Evolutionary conservation across 345 rosid genomes (phyloP), one percentile per base, ranked within the genome.

Genomic region (Syzygium jambos): DNA sequence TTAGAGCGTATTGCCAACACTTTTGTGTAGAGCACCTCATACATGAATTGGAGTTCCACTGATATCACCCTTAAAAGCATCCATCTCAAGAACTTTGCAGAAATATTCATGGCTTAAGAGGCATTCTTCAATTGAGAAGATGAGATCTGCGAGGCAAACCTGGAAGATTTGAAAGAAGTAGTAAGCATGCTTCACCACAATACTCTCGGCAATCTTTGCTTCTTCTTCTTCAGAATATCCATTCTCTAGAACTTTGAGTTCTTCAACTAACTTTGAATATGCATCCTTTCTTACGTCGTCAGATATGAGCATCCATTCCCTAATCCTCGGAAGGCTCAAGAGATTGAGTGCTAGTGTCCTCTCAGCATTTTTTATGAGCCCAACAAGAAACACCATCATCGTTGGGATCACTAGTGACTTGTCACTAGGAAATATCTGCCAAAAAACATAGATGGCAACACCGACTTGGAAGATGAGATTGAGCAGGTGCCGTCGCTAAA

Each of bases 371-470:
- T 63, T 63, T 7, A 14, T 63, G 38, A 29, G 10, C 2, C 77
- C 38, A 0, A 1, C 10, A 29, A 15, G 2, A 63, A 63, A 14
- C 19, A 29, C 11, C 0, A 63, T 2, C 0, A 63, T 63, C 0
- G 41, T 63, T 29, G 21, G 77, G 10, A 63, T 13, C 73, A 63
- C 38, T 3, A 63, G 10, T 0, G 2, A 63, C 77, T 63, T n/a
- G 38, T 29, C 21, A 0, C 0, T 29, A 0, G 9, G 1, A 29
- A 1, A 63, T 63, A 63, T 14, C 0, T 63, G 21, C 5, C 2
- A 9, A 14, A 29, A 3, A 7, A 63, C 5, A 29, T 65, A 65
- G 22, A 7, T 29, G 22, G 78, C 5, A 4, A 1, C 1, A 15
- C 41, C 22, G 0, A 65, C 78, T 65, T 65, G 78, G 41, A 65